These are phyloP conservation scores for Debaryomycetaceae sp. DNA, from an alignment of 1,139 yeast species.

Conservation along the genomic window DNA sequence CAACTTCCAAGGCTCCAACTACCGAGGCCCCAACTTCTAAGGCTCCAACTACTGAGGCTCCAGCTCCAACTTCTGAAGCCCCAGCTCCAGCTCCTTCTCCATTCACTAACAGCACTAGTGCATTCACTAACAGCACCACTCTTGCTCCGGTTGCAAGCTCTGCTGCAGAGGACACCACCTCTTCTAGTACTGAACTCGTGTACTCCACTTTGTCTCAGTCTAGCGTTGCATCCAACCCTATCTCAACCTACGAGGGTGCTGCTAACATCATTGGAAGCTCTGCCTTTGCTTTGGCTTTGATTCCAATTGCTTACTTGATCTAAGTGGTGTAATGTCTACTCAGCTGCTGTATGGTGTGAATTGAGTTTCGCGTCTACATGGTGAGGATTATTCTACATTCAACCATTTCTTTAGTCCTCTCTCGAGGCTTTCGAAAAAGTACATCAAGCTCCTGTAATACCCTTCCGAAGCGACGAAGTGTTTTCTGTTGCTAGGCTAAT, in stretches of 20 bases:
- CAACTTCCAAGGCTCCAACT: conserved; percentile 17
- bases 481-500: background rate
- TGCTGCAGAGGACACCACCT: conserved; percentile 5
- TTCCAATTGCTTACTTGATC: conserved; percentile 25
- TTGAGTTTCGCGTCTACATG: background rate
- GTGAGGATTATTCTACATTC: background rate
- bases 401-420: background rate
- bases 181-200: conserved; percentile 3
- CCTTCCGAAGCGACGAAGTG: background rate
- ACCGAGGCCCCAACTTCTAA: conserved; percentile 24
- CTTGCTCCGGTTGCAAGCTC: conserved; percentile 8
- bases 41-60: conserved; percentile 6
- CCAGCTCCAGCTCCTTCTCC: conserved; percentile 11
- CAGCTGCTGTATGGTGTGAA: background rate
- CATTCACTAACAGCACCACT: conserved; percentile 10
- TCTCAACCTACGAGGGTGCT: conserved; percentile 18
- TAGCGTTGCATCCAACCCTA: conserved; percentile 6
- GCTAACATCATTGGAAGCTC: conserved; percentile 23
- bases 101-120: conserved; percentile 12
- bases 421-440: background rate
- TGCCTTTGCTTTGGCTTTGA: conserved; percentile 21
- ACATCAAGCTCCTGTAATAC: background rate
- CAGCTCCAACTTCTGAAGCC: conserved; percentile 7
- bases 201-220: conserved; percentile 11
- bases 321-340: background rate